Evolutionary conservation across 495 filamentous ascomycete genomes (phyloP).

Genomic region (Penicillium robsamsonii): DNA sequence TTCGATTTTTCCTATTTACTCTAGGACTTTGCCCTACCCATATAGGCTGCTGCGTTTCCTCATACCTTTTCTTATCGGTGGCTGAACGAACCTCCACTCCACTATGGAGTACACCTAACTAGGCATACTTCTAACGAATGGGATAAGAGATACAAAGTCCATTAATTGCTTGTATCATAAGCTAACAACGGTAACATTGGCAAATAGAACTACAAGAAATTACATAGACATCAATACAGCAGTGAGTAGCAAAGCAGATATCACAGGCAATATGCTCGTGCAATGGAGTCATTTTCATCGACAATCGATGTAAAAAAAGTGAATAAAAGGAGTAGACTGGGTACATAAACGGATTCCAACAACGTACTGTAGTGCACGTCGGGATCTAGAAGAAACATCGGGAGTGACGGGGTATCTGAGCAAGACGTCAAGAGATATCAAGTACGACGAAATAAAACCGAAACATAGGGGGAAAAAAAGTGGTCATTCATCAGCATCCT

Average conservation of each 20-base stretch:
- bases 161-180: not conserved
- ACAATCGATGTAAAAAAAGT: constrained; percentile 20
- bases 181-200: not conserved
- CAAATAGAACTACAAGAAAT: constrained; percentile 6
- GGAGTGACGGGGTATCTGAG: constrained; percentile 45
- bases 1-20: not conserved
- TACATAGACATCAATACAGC: constrained; percentile 11
- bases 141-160: not conserved
- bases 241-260: not conserved
- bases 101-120: not conserved
- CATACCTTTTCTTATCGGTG: not conserved
- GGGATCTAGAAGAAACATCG: constrained; percentile 36
- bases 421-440: constrained; percentile 36
- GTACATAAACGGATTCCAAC: constrained; percentile 22
- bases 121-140: not conserved
- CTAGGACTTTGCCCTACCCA: not conserved
- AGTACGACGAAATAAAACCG: constrained; percentile 24
- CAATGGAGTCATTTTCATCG: constrained; percentile 27
- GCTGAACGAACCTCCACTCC: constrained; percentile 2
- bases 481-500: constrained; percentile 34
- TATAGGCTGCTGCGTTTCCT: constrained; percentile 9
- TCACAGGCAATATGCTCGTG: constrained; percentile 13
- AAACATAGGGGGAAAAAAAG: constrained; percentile 13
- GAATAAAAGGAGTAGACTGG: constrained; percentile 14
- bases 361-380: constrained; percentile 24